These are phyloP conservation scores for Suillus luteus DNA, from an alignment of 768 basidiomycete species.

Conservation along the genomic window DNA sequence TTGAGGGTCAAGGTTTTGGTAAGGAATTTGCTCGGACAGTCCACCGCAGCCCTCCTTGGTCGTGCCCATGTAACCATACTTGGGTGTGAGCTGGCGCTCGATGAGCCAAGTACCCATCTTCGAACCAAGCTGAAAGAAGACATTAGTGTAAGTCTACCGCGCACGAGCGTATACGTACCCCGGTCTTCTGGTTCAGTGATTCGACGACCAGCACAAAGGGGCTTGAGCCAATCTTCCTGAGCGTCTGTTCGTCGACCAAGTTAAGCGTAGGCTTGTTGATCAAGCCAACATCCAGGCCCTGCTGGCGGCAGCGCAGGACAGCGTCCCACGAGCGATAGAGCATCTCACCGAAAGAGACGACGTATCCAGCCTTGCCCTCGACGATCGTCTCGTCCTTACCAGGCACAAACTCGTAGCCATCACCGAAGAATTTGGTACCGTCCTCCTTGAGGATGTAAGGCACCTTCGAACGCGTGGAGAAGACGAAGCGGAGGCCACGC, in stretches of 20 bases:
- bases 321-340: conserved; percentile 83
- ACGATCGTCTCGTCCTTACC: conserved; percentile 83
- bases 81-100: conserved; percentile 78
- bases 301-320: conserved; percentile 68
- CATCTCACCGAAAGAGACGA: conserved; percentile 88
- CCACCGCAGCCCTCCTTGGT: conserved; percentile 78
- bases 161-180: conserved; percentile 38
- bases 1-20: conserved; percentile 79
- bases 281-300: conserved; percentile 79
- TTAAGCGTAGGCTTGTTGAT: conserved; percentile 88
- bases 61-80: conserved; percentile 79
- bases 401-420: conserved; percentile 75
- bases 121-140: conserved; percentile 58
- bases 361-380: conserved; percentile 79
- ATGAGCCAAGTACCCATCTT: conserved; percentile 87
- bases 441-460: conserved; percentile 83
- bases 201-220: conserved; percentile 85
- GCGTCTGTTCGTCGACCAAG: conserved; percentile 77
- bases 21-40: conserved; percentile 81
- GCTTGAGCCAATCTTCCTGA: conserved; percentile 70
- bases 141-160: neutral
- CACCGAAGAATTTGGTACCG: conserved; percentile 66
- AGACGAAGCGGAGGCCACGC: conserved; percentile 80
- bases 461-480: conserved; percentile 88
- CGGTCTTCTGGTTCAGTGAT: conserved; percentile 87